Conservation (phyloP, 1,139 yeast species). For the Taphrina pruni region DNA sequence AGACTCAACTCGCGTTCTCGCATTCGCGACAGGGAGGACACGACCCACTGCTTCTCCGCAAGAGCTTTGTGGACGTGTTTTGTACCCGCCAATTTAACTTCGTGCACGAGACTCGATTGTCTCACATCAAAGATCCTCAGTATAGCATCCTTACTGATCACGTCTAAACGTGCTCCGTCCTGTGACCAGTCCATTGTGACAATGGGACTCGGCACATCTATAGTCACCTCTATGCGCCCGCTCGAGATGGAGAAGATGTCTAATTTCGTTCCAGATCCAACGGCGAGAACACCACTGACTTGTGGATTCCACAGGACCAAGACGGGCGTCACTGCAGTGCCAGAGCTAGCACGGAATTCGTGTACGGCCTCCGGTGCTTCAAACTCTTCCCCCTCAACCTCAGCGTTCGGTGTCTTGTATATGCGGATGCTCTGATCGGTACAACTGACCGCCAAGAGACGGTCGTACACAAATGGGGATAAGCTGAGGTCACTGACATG, state of each 20-base stretch:
- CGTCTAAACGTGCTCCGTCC: slow-evolving; percentile 15
- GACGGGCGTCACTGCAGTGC: slow-evolving; percentile 32
- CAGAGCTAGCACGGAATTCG: slow-evolving; percentile 37
- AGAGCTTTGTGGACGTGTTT: slow-evolving; percentile 29
- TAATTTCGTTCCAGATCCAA: slow-evolving; percentile 30
- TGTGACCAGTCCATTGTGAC: slow-evolving; percentile 33
- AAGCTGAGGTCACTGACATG: slow-evolving; percentile 30
- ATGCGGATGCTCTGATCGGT: slow-evolving; percentile 35
- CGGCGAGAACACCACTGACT: slow-evolving; percentile 28
- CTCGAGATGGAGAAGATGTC: slow-evolving; percentile 17
- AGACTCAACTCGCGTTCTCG: slow-evolving; percentile 35
- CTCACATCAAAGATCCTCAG: slow-evolving; percentile 31
- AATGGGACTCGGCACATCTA: slow-evolving; percentile 16
- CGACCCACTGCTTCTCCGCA: slow-evolving; percentile 28
- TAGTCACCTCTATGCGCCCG: slow-evolving; percentile 10
- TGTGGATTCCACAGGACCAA: slow-evolving; percentile 26
- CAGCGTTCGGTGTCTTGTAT: slow-evolving; percentile 18
- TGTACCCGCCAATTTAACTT: slow-evolving; percentile 26
- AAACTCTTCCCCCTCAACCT: slow-evolving; percentile 12
- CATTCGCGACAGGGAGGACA: slow-evolving; percentile 33
- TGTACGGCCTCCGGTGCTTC: slow-evolving; percentile 3
- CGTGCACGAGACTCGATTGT: not conserved
- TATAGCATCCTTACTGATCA: slow-evolving; percentile 22
- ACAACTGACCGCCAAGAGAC: slow-evolving; percentile 24
- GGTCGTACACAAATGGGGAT: slow-evolving; percentile 32